These are phyloP conservation scores for Vigna angularis DNA, from an alignment of 306 rosid genomes.

Conservation along the genomic window DNA sequence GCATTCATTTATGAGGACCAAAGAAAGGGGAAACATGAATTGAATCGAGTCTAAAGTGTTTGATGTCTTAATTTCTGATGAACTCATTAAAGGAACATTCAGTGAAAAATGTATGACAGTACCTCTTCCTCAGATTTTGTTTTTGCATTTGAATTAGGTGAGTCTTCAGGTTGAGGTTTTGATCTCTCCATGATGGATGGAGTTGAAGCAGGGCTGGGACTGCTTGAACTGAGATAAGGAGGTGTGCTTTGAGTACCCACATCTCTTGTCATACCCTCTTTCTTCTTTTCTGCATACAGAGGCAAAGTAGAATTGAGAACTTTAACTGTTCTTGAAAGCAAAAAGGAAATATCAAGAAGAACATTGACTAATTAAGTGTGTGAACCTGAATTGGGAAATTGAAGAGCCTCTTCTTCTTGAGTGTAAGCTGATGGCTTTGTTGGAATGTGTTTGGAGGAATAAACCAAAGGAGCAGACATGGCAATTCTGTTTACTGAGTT, in stretches of 20 bases:
- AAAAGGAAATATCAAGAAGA: neutral
- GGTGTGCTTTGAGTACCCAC: constrained; percentile 93
- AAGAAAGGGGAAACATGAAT: neutral
- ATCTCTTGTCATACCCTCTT: constrained; percentile 76
- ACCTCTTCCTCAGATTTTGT: constrained; percentile 70
- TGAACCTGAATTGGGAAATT: constrained; percentile 72
- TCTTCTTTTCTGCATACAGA: constrained; percentile 60
- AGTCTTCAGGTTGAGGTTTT: constrained; percentile 53
- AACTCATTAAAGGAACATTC: neutral
- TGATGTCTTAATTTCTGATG: constrained; percentile 17
- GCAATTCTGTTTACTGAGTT: constrained; percentile 69
- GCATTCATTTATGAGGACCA: neutral
- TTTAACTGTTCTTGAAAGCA: neutral
- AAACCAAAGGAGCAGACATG: constrained; percentile 81
- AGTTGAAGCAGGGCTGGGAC: constrained; percentile 83
- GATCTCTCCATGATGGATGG: constrained; percentile 78
- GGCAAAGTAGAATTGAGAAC: neutral
- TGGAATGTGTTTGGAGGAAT: constrained; percentile 64
- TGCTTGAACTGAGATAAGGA: constrained; percentile 68
- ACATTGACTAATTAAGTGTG: neutral
- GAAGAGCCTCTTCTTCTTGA: constrained; percentile 53
- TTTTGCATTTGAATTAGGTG: constrained; percentile 69
- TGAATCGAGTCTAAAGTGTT: constrained; percentile 2
- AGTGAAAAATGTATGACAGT: neutral
- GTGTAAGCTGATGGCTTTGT: constrained; percentile 55